A percentile compares a stretch with the other conserved stretches of the same genome.
These are phyloP conservation scores for Sanghuangporus baumii DNA, from an alignment of 1,284 basidiomycete genomes.

Conservation along the genomic window DNA sequence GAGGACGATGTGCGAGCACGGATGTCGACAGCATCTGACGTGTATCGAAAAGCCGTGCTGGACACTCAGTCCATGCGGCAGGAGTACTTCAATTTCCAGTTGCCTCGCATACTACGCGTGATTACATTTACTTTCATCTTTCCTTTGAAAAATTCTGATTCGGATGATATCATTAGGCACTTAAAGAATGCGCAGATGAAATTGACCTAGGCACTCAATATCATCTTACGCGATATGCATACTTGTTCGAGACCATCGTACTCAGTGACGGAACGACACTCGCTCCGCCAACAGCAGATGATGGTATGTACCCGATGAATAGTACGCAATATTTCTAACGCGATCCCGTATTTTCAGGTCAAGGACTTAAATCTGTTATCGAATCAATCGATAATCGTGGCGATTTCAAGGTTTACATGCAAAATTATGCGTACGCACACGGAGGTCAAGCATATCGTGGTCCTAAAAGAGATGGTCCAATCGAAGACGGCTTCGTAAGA, in stretches of 20 bases:
- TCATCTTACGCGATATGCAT: constrained; percentile 92
- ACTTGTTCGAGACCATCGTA: constrained; percentile 87
- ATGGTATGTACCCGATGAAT: constrained; percentile 34
- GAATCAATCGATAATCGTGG: constrained; percentile 91
- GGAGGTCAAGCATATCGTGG: constrained; percentile 56
- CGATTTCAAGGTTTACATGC: constrained; percentile 97
- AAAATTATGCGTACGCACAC: constrained; percentile 88
- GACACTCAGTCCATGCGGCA: constrained; percentile 89
- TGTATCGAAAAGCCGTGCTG: constrained; percentile 86
- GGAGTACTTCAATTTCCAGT: constrained; percentile 96
- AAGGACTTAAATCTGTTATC: constrained; percentile 81
- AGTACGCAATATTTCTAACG: background rate
- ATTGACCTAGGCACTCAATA: constrained; percentile 97
- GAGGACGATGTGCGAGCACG: constrained; percentile 90
- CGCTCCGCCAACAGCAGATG: constrained; percentile 67
- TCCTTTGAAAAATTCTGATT: background rate
- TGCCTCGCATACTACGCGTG: constrained; percentile 90
- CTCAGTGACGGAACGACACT: constrained; percentile 85
- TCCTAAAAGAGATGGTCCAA: constrained; percentile 76
- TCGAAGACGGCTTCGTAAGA: constrained; percentile 83
- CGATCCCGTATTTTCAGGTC: constrained; percentile 32
- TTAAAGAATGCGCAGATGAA: constrained; percentile 95
- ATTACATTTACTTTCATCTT: constrained; percentile 28
- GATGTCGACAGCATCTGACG: constrained; percentile 83
- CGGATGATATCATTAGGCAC: constrained; percentile 44